Evolutionary conservation across 1,284 basidiomycete genomes (phyloP).

Genomic region (Cutaneotrichosporon daszewskae): DNA sequence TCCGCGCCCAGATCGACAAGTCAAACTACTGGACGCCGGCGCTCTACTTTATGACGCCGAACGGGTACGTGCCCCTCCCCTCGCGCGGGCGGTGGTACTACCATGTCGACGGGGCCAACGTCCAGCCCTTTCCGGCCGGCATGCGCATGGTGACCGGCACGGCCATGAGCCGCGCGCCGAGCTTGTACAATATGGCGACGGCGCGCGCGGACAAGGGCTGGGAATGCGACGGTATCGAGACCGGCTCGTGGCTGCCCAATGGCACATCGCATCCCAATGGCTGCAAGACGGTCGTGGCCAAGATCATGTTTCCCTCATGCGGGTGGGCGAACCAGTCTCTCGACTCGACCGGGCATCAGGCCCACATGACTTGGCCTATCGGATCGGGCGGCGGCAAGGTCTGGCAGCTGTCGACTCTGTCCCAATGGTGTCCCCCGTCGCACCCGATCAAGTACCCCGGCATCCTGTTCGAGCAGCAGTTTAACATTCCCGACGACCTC

Average conservation of each 20-base stretch:
- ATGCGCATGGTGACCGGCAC: constrained; percentile 48
- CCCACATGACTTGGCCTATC: constrained; percentile 48
- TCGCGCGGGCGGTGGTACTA: constrained; percentile 39
- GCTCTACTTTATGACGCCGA: constrained; percentile 46
- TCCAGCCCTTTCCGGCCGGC: constrained; percentile 42
- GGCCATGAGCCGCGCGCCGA: not conserved
- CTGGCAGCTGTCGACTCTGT: constrained; percentile 6
- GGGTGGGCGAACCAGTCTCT: constrained; percentile 29
- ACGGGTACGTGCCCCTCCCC: constrained; percentile 27
- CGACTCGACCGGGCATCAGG: constrained; percentile 36
- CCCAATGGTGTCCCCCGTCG: constrained; percentile 9
- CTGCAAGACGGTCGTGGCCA: constrained; percentile 20
- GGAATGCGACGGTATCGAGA: constrained; percentile 8
- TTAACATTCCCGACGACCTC: not conserved
- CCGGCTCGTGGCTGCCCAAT: constrained; percentile 29
- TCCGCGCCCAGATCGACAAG: constrained; percentile 44
- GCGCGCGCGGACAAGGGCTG: not conserved
- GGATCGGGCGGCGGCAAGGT: constrained; percentile 14
- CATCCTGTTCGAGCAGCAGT: constrained; percentile 32
- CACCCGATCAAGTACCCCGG: constrained; percentile 36
- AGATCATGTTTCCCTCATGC: constrained; percentile 38
- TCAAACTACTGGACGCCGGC: constrained; percentile 51
- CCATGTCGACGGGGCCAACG: constrained; percentile 16
- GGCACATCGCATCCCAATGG: constrained; percentile 28
- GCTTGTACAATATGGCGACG: not conserved